Conservation (phyloP, 441 rosid genomes). For the Bocquillonia castaneifolia region DNA sequence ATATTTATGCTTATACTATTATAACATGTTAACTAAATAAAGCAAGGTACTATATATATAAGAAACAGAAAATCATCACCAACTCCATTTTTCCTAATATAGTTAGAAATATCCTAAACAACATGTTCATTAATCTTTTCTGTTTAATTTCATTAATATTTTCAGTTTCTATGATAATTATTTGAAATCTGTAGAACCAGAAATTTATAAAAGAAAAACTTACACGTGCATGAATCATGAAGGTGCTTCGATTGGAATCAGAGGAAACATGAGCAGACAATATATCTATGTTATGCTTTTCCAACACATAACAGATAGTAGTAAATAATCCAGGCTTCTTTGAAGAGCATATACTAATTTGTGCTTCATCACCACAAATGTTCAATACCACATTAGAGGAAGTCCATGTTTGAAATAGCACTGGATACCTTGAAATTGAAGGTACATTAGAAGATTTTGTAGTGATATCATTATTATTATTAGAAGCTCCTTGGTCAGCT, state of each 20-base stretch:
- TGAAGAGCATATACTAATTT: conserved; percentile 48
- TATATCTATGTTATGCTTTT: conserved; percentile 61
- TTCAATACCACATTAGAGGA: conserved; percentile 63
- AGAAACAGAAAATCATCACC: too few relatives aligned
- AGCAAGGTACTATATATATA: too few relatives aligned
- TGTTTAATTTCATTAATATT: too few relatives aligned
- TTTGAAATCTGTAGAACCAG: too few relatives aligned
- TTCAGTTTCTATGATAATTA: too few relatives aligned
- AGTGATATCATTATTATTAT: not conserved
- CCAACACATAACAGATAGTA: conserved; percentile 48
- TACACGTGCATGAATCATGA: conserved; percentile 73
- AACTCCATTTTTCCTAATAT: too few relatives aligned
- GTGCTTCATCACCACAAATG: conserved; percentile 60
- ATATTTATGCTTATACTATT: too few relatives aligned
- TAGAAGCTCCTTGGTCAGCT: conserved; percentile 45
- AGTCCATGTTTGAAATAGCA: conserved; percentile 57
- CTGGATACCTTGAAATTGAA: conserved; percentile 26
- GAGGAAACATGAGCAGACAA: conserved; percentile 54
- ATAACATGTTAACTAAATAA: too few relatives aligned
- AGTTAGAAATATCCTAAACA: too few relatives aligned
- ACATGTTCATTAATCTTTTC: too few relatives aligned
- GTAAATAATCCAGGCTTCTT: conserved; percentile 49
- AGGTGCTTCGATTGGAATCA: conserved; percentile 34
- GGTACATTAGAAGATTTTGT: conserved; percentile 21
- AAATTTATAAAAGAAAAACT: conserved; percentile 17